Evolutionary conservation across 129 eudicot genomes (phyloP).

Genomic region (Chrysanthemum seticuspe): DNA sequence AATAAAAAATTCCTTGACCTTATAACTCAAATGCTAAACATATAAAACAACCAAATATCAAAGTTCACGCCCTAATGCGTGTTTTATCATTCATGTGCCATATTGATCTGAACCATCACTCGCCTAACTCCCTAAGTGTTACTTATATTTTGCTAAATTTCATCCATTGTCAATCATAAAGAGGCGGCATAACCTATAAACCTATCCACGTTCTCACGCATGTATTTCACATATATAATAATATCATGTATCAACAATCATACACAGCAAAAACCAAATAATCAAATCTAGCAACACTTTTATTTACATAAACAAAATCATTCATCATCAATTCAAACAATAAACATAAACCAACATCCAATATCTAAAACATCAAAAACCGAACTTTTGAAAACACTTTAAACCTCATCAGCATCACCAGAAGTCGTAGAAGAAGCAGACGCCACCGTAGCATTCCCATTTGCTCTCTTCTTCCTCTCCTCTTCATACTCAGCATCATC

Average conservation of each 20-base stretch:
- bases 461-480: conserved; percentile 46
- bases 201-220: not conserved
- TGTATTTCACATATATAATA: conserved; percentile 1
- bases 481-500: conserved; percentile 71
- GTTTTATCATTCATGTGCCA: not conserved
- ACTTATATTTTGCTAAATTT: not conserved
- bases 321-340: conserved; percentile 20
- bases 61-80: not conserved
- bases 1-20: not conserved
- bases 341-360: not conserved
- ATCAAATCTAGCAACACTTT: conserved; percentile 6
- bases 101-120: not conserved
- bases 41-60: not conserved
- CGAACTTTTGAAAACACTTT: not conserved
- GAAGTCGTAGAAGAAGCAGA: conserved; percentile 7
- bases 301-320: conserved; percentile 27
- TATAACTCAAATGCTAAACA: not conserved
- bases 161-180: not conserved
- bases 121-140: not conserved
- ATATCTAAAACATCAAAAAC: not conserved
- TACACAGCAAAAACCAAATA: conserved; percentile 22
- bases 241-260: conserved; percentile 21
- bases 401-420: conserved; percentile 18
- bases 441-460: not conserved
- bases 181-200: not conserved